These are phyloP conservation scores for Macrotyloma uniflorum DNA, from an alignment of 306 rosid genomes.

Conservation along the genomic window DNA sequence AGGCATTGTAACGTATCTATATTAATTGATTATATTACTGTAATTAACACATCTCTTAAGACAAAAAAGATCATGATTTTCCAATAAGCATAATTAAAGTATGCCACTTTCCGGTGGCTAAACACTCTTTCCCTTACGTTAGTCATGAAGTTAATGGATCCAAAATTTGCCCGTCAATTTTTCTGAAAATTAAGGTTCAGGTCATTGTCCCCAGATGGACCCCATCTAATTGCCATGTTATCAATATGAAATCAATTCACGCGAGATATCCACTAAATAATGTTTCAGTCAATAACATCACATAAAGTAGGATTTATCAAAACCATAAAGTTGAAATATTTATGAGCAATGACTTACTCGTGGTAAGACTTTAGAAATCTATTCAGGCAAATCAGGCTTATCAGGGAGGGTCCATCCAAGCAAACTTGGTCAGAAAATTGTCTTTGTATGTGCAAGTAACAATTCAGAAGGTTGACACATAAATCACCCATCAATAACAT, in stretches of 20 bases:
- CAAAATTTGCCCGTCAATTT: not conserved
- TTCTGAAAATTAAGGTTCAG: not conserved
- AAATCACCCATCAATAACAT: not conserved
- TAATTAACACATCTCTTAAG: not conserved
- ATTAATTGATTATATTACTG: slow-evolving; percentile 10
- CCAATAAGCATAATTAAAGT: not conserved
- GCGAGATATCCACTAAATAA: not conserved
- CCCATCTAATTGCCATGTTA: not conserved
- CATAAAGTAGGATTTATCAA: not conserved
- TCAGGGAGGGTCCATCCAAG: not conserved
- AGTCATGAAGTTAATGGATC: no score
- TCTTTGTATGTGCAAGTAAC: not conserved
- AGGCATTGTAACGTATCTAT: not conserved
- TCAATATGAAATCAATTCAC: no score
- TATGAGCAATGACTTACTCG: not conserved
- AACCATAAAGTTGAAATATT: not conserved
- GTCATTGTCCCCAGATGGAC: not conserved
- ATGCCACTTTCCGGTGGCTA: not conserved
- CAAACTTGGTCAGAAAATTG: not conserved
- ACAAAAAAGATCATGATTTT: not conserved
- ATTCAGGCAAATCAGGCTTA: not conserved
- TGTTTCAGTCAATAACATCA: not conserved
- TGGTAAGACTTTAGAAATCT: not conserved
- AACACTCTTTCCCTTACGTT: not conserved
- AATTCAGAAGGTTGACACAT: not conserved